Evolutionary conservation across 2,329 filamentous ascomycete genomes (phyloP).

Genomic region (Neopestalotiopsis sp.): DNA sequence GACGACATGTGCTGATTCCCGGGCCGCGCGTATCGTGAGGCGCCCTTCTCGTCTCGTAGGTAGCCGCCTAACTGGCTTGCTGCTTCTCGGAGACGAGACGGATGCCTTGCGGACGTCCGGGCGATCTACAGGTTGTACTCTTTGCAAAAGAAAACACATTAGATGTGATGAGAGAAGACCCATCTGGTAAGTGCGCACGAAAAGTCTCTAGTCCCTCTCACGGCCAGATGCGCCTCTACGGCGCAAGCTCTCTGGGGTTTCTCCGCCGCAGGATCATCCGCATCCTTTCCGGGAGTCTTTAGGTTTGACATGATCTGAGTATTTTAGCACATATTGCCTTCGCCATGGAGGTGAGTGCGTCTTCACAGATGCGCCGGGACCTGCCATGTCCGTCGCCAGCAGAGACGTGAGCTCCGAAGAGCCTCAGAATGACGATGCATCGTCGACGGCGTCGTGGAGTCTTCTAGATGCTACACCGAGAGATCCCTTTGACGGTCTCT

Average conservation of each 20-base stretch:
- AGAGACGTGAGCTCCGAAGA: constrained; percentile 26
- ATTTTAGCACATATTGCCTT: constrained; percentile 47
- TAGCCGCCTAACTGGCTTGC: no score
- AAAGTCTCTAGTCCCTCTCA: neutral
- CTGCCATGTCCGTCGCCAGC: constrained; percentile 23
- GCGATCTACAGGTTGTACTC: constrained; percentile 36
- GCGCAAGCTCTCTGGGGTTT: neutral
- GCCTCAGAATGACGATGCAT: constrained; percentile 26
- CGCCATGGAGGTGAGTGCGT: constrained; percentile 49
- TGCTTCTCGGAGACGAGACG: neutral
- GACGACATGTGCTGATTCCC: constrained; percentile 13
- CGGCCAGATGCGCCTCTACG: neutral
- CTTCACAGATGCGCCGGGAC: constrained; percentile 31
- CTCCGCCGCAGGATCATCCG: neutral
- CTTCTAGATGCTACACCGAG: constrained; percentile 29
- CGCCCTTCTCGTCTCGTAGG: neutral
- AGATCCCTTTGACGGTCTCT: constrained; percentile 35
- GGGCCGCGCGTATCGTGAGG: constrained; percentile 3
- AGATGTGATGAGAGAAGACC: constrained; percentile 51
- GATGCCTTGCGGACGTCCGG: constrained; percentile 6
- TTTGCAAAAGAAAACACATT: constrained; percentile 48
- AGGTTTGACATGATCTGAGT: constrained; percentile 14
- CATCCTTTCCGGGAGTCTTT: neutral
- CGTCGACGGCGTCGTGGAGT: constrained; percentile 6
- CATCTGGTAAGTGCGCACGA: constrained; percentile 44